These are phyloP conservation scores for Linderina pennispora DNA, from an alignment of 192 early-diverging fungal genomes.

Conservation along the genomic window DNA sequence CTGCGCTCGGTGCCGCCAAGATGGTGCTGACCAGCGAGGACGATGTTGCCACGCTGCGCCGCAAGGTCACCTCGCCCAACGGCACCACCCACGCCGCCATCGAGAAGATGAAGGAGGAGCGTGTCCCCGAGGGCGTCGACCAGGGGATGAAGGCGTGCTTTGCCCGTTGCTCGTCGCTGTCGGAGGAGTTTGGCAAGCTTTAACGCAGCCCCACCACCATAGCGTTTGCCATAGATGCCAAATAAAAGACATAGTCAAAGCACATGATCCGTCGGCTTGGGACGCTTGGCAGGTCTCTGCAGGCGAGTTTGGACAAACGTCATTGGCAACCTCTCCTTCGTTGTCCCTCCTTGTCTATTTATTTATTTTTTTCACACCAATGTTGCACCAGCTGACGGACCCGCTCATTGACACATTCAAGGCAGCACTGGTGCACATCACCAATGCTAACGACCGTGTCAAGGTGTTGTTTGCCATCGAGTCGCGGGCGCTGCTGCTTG, in stretches of 20 bases:
- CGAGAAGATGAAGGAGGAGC: constrained; percentile 59
- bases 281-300: no score
- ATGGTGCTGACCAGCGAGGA: constrained; percentile 69
- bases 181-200: constrained; percentile 41
- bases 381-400: no score
- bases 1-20: constrained; percentile 82
- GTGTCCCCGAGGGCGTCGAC: constrained; percentile 25
- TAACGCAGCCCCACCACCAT: no score
- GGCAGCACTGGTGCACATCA: background rate
- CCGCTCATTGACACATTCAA: background rate
- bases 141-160: constrained; percentile 21
- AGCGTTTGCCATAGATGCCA: no score
- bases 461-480: background rate
- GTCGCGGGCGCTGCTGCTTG: background rate
- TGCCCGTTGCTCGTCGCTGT: constrained; percentile 23
- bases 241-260: no score
- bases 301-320: no score
- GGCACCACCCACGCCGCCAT: constrained; percentile 92
- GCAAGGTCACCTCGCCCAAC: constrained; percentile 89
- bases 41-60: constrained; percentile 67
- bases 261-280: no score
- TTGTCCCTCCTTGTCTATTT: no score
- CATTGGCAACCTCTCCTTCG: no score
- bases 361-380: no score
- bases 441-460: background rate